These are phyloP conservation scores for Nakaseomyces glabratus DNA, from an alignment of 1,139 yeast species.

Conservation along the genomic window DNA sequence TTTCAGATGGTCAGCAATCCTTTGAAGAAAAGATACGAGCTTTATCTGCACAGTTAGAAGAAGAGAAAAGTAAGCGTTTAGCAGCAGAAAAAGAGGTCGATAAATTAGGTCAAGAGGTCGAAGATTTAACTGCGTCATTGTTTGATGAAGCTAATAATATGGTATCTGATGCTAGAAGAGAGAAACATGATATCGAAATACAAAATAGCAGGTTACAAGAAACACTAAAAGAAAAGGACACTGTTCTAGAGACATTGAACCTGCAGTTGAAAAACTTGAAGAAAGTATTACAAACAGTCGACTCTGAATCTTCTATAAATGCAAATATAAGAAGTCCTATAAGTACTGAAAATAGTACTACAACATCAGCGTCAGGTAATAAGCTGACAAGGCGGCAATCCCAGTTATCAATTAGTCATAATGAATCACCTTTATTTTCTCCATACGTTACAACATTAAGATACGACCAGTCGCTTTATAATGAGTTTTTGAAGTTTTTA, in stretches of 20 bases:
- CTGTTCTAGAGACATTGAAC: conserved; percentile 54
- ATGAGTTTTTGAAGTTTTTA: conserved; percentile 33
- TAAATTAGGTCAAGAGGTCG: conserved; percentile 59
- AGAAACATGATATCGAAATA: conserved; percentile 44
- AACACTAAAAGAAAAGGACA: conserved; percentile 65
- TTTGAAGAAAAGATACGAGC: conserved; percentile 33
- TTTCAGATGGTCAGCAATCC: conserved; percentile 31
- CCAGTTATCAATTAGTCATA: conserved; percentile 9
- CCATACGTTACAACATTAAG: conserved; percentile 52
- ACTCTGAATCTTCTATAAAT: conserved; percentile 11
- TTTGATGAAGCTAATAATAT: conserved; percentile 74
- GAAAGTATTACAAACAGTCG: conserved; percentile 40
- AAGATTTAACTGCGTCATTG: conserved; percentile 64
- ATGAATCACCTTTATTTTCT: conserved; percentile 34
- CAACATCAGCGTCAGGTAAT: conserved; percentile 17
- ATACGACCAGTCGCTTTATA: conserved; percentile 41
- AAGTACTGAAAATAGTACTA: conserved; percentile 13
- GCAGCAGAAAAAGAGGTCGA: conserved; percentile 51
- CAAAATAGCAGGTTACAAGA: conserved; percentile 46
- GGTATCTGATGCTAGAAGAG: conserved; percentile 65
- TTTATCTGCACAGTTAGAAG: conserved; percentile 29
- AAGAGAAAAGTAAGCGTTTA: conserved; percentile 36
- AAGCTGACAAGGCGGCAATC: conserved; percentile 15
- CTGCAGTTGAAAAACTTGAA: conserved; percentile 66
- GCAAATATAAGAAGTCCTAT: conserved; percentile 18